phyloP scores from a whole-genome alignment of 129 eudicot genomes.

The Escallonia herrerae region DNA sequence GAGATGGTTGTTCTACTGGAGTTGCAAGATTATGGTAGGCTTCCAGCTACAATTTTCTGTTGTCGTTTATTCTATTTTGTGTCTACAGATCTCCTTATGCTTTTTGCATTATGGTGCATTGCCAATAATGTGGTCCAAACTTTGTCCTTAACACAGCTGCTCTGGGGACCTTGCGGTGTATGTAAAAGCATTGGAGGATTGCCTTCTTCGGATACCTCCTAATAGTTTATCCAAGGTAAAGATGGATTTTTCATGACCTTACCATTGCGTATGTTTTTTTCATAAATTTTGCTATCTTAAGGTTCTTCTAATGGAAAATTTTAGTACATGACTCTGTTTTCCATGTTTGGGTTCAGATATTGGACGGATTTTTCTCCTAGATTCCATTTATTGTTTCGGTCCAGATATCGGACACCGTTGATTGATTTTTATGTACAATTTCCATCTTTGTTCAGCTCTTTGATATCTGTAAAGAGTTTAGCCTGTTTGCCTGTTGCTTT shows the following conservation, averaged over 20 bases:
- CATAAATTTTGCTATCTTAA: no score
- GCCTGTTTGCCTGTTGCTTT: no score
- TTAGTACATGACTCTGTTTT: no score
- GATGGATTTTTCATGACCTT: neutral
- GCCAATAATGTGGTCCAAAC: neutral
- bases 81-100: neutral
- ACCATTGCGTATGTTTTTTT: neutral
- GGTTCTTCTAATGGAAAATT: no score
- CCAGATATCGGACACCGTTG: no score
- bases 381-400: no score
- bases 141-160: constrained; percentile 36
- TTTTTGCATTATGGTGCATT: neutral
- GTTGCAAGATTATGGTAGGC: constrained; percentile 80
- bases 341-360: no score
- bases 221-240: constrained; percentile 80
- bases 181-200: constrained; percentile 56
- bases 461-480: no score
- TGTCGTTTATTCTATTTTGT: neutral
- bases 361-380: no score
- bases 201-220: constrained; percentile 75
- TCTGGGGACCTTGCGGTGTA: constrained; percentile 65
- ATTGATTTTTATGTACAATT: no score
- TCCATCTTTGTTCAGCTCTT: no score
- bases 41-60: neutral
- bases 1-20: constrained; percentile 96